These are phyloP conservation scores for Cadophora malorum DNA, from an alignment of 2,329 filamentous ascomycete genomes.

Conservation along the genomic window DNA sequence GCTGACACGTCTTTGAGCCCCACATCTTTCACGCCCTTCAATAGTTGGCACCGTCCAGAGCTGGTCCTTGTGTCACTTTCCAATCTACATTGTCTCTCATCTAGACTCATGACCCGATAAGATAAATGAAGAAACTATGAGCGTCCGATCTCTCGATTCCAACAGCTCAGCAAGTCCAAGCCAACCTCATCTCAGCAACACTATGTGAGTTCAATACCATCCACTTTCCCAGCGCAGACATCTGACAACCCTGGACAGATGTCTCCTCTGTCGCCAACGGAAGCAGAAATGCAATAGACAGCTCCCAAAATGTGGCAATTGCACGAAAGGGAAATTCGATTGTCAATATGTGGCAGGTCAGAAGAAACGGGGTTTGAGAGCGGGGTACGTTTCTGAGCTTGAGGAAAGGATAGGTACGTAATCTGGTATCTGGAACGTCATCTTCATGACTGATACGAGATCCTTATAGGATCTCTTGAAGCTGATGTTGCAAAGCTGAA, in stretches of 20 bases:
- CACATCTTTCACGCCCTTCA: not conserved
- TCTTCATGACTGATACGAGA: too few relatives aligned
- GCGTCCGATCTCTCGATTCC: not conserved
- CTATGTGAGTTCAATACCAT: not conserved
- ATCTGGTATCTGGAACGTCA: not conserved
- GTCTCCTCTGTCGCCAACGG: constrained; percentile 34
- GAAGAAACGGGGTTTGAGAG: constrained; percentile 43
- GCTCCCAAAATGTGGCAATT: constrained; percentile 41
- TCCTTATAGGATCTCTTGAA: not conserved
- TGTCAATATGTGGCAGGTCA: constrained; percentile 30
- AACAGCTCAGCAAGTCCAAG: not conserved
- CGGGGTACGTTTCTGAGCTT: constrained; percentile 49
- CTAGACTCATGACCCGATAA: not conserved
- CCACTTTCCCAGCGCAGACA: not conserved
- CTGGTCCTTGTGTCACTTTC: not conserved
- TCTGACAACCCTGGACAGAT: not conserved
- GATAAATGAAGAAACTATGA: not conserved
- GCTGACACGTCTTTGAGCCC: not conserved
- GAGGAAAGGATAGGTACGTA: constrained; percentile 46
- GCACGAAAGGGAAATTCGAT: constrained; percentile 35
- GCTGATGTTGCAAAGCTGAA: not conserved
- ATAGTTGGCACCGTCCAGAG: too few relatives aligned
- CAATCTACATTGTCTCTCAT: not conserved
- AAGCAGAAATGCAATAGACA: constrained; percentile 43
- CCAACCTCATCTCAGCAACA: not conserved